phyloP scores from a whole-genome alignment of 176 grass and related monocot species.

The Neostapfia colusana region DNA sequence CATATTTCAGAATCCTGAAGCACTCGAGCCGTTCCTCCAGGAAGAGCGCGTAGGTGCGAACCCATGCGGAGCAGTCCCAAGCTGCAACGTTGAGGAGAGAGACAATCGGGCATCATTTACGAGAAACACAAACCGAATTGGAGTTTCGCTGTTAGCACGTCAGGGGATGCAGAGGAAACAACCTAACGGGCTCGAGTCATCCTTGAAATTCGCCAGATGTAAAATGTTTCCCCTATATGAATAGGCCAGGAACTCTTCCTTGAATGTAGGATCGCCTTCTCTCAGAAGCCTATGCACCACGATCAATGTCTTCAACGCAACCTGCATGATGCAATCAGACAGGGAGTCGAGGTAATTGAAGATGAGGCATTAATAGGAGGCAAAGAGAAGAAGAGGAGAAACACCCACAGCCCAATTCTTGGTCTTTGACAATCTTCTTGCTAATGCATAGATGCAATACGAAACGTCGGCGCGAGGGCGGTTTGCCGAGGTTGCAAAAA shows the following conservation, averaged over 20 bases:
- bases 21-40: slow-evolving; percentile 88
- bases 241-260: slow-evolving; percentile 82
- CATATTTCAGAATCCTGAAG: slow-evolving; percentile 76
- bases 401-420: slow-evolving; percentile 72
- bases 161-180: slow-evolving; percentile 5
- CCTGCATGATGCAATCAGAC: slow-evolving; percentile 40
- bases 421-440: slow-evolving; percentile 84
- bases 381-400: background rate
- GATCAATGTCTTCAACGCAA: slow-evolving; percentile 89
- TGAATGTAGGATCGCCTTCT: slow-evolving; percentile 95
- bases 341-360: background rate
- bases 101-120: background rate
- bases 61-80: slow-evolving; percentile 92
- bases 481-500: slow-evolving; percentile 56
- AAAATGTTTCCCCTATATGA: slow-evolving; percentile 64
- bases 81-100: slow-evolving; percentile 39
- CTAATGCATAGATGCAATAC: slow-evolving; percentile 80
- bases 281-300: slow-evolving; percentile 84
- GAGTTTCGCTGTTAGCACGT: background rate
- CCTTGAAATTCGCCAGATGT: slow-evolving; percentile 82
- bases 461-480: slow-evolving; percentile 72
- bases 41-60: slow-evolving; percentile 82
- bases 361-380: background rate
- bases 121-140: background rate
- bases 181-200: slow-evolving; percentile 86